Evolutionary conservation across 441 rosid species (phyloP), one percentile per base, ranked within the genome.

Genomic region (Euphorbia schlechtendalii): DNA sequence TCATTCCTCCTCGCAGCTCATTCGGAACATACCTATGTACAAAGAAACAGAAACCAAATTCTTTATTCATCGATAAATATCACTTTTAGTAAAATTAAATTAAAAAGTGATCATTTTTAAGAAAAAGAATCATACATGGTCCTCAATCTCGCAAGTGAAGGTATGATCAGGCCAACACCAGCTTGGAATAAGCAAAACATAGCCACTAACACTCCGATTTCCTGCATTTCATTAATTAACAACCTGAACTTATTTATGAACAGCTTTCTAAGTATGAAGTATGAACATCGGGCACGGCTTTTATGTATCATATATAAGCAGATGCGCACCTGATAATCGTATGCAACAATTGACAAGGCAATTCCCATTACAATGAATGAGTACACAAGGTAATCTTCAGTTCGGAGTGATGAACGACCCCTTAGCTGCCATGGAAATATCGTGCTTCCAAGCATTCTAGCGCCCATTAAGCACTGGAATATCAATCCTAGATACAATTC

Each of bases 1-100:
- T 86, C 99, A 89, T 89, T 74, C 99, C 98, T 72, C 96, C 98
- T 74, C 98, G 96, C 81, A 87, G 71, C 69, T 91, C 92, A 78
- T 83, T 86, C 30, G 96, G 98, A 20, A 94, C 96, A 79, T 87
- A 87, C 88, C 98, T 94, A 67, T 30, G 30, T 67, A 63, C 53
- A 71, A 48, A 46, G 58, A 65, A 59, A 61, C 24, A 71, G 25
- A n/a, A 56, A 56, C 55, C 54, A 56, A 68, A 65, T 46, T 46
- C 18, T 49, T 55, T 52, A 51, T 32, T 56, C 54, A 67, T 15
- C 30, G 32, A 75, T 43, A 69, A 57, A 49, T 66, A 34, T 64
- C 71, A 73, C 28, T 56, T 41, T 15, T 38, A 63, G 36, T 48
- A 40, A 34, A 24, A 56, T 46, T 30, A 28, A 24, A 38, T 40